A percentile compares a stretch with the other conserved stretches of the same genome.
Evolutionary conservation across 2,329 filamentous ascomycete species (phyloP).

Genomic region (Monosporascus sp.): DNA sequence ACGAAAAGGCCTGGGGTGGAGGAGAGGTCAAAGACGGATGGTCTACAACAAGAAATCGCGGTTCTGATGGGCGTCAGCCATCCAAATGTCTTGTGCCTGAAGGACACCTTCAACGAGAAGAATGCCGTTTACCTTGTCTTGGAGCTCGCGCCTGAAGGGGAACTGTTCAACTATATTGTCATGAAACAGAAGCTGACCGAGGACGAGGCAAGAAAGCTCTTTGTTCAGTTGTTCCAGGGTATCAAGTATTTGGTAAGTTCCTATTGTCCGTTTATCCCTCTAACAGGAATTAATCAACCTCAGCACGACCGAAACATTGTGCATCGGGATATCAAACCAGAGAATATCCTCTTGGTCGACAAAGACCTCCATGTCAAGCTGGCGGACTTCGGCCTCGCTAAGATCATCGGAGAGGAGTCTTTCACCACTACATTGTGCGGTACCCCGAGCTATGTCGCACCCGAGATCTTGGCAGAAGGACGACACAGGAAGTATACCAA

Average conservation of each 20-base stretch:
- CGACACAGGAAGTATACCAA: slow-evolving; percentile 85
- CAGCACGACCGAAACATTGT: slow-evolving; percentile 97
- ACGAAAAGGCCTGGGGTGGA: slow-evolving; percentile 78
- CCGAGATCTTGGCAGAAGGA: slow-evolving; percentile 83
- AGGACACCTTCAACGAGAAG: slow-evolving; percentile 88
- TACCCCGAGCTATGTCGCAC: slow-evolving; percentile 95
- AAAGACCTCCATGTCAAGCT: slow-evolving; percentile 83
- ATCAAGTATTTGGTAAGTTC: slow-evolving; percentile 83
- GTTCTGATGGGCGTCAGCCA: slow-evolving; percentile 97
- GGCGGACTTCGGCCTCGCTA: slow-evolving; percentile 93
- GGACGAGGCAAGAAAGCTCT: slow-evolving; percentile 77
- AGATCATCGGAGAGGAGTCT: slow-evolving; percentile 97
- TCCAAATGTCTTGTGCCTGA: slow-evolving; percentile 85
- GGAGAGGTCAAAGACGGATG: slow-evolving; percentile 77
- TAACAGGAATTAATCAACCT: not conserved
- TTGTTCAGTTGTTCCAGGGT: slow-evolving; percentile 85
- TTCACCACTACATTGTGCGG: slow-evolving; percentile 96
- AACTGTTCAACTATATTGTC: slow-evolving; percentile 93
- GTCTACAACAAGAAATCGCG: slow-evolving; percentile 90
- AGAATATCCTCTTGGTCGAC: slow-evolving; percentile 88
- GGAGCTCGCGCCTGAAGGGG: slow-evolving; percentile 86
- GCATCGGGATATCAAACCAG: slow-evolving; percentile 95
- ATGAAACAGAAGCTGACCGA: slow-evolving; percentile 85
- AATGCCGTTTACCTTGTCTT: slow-evolving; percentile 88
- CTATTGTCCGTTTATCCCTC: not conserved